phyloP scores from a whole-genome alignment of 1,284 basidiomycete genomes.

The Sporisorium reilianum region DNA sequence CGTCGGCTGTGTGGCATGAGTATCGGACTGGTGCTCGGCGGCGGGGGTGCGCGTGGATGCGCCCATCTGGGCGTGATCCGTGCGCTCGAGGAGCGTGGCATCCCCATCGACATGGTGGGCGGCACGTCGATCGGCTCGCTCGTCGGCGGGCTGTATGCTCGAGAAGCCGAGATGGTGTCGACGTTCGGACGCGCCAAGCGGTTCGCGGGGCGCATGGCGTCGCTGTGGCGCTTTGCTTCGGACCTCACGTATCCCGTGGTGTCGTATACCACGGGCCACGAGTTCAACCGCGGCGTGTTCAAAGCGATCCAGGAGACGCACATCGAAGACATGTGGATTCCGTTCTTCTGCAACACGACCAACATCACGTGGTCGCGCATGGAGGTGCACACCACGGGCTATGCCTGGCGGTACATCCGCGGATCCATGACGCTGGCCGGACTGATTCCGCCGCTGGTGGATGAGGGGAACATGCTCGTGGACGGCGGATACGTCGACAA shows the following conservation, averaged over 20 bases:
- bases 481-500: constrained; percentile 62
- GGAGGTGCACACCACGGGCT: constrained; percentile 96
- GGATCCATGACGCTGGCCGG: constrained; percentile 98
- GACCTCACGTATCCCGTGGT: constrained; percentile 97
- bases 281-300: constrained; percentile 55
- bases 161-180: constrained; percentile 90
- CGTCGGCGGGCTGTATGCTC: constrained; percentile 94
- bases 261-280: constrained; percentile 91
- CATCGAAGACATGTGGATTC: constrained; percentile 99
- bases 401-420: constrained; percentile 76
- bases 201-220: constrained; percentile 90
- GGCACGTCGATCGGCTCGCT: constrained; percentile 89
- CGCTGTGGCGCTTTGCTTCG: constrained; percentile 91
- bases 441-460: constrained; percentile 91
- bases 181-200: constrained; percentile 88
- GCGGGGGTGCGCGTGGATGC: constrained; percentile 93
- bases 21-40: constrained; percentile 93
- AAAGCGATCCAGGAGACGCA: constrained; percentile 55
- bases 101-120: constrained; percentile 88
- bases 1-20: constrained; percentile 90
- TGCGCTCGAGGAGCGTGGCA: constrained; percentile 88
- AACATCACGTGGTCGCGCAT: constrained; percentile 96
- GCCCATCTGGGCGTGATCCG: constrained; percentile 91
- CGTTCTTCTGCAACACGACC: constrained; percentile 98
- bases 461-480: constrained; percentile 81